Evolutionary conservation across 176 grass and related monocot genomes (phyloP).

Genomic region (Oryza australiensis): DNA sequence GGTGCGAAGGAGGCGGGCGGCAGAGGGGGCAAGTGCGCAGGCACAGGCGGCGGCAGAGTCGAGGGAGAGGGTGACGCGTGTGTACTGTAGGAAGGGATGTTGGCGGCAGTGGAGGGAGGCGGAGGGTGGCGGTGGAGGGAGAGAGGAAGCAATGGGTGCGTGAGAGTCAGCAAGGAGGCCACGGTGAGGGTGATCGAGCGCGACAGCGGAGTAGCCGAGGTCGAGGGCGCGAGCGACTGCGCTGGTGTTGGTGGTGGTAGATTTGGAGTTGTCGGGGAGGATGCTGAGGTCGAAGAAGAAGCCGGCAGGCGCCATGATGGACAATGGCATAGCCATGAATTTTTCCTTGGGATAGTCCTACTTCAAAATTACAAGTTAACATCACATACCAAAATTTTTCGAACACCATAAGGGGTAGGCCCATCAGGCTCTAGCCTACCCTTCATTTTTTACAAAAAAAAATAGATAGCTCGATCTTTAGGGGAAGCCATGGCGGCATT

Average conservation of each 20-base stretch:
- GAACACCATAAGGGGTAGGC: no score
- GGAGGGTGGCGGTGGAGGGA: conserved; percentile 32
- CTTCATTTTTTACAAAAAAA: no score
- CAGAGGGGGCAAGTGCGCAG: conserved; percentile 32
- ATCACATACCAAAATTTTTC: no score
- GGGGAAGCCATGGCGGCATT: no score
- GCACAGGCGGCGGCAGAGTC: conserved; percentile 21
- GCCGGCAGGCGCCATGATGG: conserved; percentile 2
- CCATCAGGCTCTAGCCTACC: no score
- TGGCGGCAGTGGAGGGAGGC: no score
- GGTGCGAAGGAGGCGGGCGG: conserved; percentile 48
- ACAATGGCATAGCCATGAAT: no score
- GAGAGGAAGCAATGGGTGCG: conserved; percentile 27
- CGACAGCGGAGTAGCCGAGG: conserved; percentile 33
- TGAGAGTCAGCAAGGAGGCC: conserved; percentile 58
- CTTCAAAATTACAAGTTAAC: no score
- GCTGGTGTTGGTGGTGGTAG: neutral
- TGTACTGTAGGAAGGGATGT: conserved; percentile 41
- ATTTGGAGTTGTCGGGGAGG: conserved; percentile 45
- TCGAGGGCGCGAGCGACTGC: conserved; percentile 34
- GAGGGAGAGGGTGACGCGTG: conserved; percentile 65
- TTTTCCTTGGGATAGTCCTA: no score
- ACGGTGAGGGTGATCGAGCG: conserved; percentile 66
- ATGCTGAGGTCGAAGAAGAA: conserved; percentile 61
- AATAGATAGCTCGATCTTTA: no score